Evolutionary conservation across 164 flowering plant genomes (phyloP), one percentile per base, ranked within the genome.

Genomic region (Aristolochia californica): DNA sequence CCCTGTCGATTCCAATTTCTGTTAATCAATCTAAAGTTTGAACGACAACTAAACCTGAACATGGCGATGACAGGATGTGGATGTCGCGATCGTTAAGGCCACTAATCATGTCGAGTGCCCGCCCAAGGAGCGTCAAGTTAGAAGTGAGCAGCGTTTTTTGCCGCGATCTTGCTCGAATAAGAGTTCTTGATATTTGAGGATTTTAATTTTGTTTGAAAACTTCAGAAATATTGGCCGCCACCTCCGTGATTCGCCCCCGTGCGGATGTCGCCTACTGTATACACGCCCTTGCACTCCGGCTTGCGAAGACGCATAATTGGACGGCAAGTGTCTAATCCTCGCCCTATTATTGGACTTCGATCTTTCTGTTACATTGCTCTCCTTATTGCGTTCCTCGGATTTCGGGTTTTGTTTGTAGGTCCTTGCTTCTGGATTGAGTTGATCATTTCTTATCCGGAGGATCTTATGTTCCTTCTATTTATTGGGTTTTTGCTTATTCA

Each of bases 191-290:
- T 63, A n/a, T 47, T 48, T 63, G 43, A 43, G 5, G 34, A 50
- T 15, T 45, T 5, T 23, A 24, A 45, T 16, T 45, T 44, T 45
- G 24, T 47, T 38, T 10, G 23, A 15, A 10, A 50, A 34, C 14
- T 13, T 22, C 73, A 93, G 99, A 93, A 66, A 83, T 93, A 62
- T 62, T 87, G 72, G 61, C 70, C 52, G 88, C 94, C 21, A 85
- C 96, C 1, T 82, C 97, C 0, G 89, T 83, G 26, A 64, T 85
- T 57, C 80, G 99, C 20, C 97, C 99, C 16, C 78, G 99, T 17
- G 97, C 96, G 2, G 99, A 93, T 81, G 95, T 93, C 63, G 87
- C 85, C 0, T 93, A 93, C 65, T 87, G 99, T 62, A 80, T 93
- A 57, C 94, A 79, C 62, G 90, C 96, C 18, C 84, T 93, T 16